Evolutionary conservation across 768 basidiomycete species (phyloP), one percentile per base, ranked within the genome.

Genomic region (Panaeolus cyanescens): DNA sequence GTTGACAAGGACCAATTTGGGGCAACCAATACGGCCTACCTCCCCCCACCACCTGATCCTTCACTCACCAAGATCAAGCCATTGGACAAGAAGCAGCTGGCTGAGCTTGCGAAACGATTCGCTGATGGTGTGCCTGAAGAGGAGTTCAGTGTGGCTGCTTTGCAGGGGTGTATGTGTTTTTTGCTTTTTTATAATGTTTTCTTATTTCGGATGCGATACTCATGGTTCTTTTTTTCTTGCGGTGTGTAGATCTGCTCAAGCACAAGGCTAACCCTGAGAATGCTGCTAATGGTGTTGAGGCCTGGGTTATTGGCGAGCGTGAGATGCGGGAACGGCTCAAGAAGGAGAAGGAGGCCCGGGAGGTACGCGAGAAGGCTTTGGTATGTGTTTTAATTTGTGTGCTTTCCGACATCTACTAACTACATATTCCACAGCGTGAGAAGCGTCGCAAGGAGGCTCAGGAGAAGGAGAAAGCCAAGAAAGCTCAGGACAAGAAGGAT

Each of bases 111-210:
- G 9, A 86, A 90, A 77, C 69, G 79, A 61, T 96, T 96, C 68
- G 91, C 92, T 4, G 90, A 92, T 63, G 79, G 85, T 22, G 86
- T 96, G 20, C 93, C 95, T 0, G 90, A 93, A 34, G 88, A 90
- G 37, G 90, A 92, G 76, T 93, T 95, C 70, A 92, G 91, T 68
- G 91, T 95, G 58, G 94, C 95, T 19, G 90, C 92, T 59, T 79
- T 97, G 58, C 94, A 96, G 77, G 94, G 93, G 72, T 95, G 45
- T 54, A 58, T 42, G 45, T 40, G 4, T 5, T 19, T 32, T 19
- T 58, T 34, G 65, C 10, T 60, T 56, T 55, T 30, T 54, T 40
- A 32, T 55, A 31, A 30, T 45, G 39, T 54, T n/a, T n/a, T n/a
- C n/a, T n/a, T n/a, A 13, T 50, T 42, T 28, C 15, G 22, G 45